Evolutionary conservation across 148 eudicot genomes (phyloP).

Genomic region (Arctostaphylos glauca): DNA sequence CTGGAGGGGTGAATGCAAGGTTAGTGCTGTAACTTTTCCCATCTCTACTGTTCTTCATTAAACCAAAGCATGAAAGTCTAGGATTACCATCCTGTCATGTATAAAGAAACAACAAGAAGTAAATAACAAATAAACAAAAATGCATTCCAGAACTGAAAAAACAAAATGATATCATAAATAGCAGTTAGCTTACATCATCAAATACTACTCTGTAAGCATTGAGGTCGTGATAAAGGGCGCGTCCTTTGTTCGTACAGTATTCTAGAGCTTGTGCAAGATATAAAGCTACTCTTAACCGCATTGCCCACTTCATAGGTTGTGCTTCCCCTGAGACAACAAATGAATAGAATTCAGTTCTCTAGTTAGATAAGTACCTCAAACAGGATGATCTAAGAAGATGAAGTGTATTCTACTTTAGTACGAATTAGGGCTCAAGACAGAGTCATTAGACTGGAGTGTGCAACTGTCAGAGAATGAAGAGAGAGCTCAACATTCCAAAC

Average conservation of each 20-base stretch:
- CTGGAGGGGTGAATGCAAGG: conserved; percentile 96
- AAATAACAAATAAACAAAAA: conserved; percentile 4
- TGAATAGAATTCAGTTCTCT: conserved; percentile 7
- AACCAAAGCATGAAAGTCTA: conserved; percentile 92
- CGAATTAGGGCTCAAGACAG: not conserved
- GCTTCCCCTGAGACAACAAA: conserved; percentile 69
- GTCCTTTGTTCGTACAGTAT: conserved; percentile 84
- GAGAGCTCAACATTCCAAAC: not conserved
- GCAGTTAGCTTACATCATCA: conserved; percentile 63
- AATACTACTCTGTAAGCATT: conserved; percentile 93
- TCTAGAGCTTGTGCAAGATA: conserved; percentile 92
- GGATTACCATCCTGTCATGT: conserved; percentile 73
- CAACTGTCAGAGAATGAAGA: not conserved
- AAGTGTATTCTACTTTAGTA: not conserved
- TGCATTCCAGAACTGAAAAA: not conserved
- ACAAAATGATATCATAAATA: not conserved
- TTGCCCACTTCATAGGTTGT: conserved; percentile 94
- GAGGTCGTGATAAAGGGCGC: conserved; percentile 91
- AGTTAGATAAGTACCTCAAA: not conserved
- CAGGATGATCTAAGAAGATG: not conserved
- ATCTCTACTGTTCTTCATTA: conserved; percentile 98
- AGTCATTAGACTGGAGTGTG: conserved; percentile 1
- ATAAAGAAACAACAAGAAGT: not conserved
- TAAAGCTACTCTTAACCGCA: conserved; percentile 95
- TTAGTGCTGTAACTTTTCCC: conserved; percentile 98